Base-by-base conservation (phyloP, 352 stramenopile species). In the Pythium dissimile region DNA sequence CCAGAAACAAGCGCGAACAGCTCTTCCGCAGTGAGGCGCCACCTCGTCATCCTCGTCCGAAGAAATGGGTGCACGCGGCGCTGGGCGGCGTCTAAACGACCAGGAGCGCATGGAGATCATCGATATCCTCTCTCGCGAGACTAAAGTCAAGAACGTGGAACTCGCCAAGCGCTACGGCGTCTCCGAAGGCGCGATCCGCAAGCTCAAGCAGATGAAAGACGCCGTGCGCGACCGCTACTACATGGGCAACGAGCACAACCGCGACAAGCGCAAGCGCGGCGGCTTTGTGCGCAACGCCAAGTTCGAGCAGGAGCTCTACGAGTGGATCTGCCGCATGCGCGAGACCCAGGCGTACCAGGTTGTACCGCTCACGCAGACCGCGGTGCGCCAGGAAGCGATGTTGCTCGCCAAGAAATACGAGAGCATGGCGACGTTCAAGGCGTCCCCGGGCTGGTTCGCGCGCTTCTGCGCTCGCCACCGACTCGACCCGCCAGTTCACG, bases 71-170 rank as follows among this genome's bases (percentile, higher is more conserved):
- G 72, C 59, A 70, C 78, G 85, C 58, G 85, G 85, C 5, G 81
- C 84, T 13, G 85, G 85, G 48, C 77, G 83, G 28, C 83, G 85
- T 2, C 69, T 95, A 59, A 95, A 89, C 60, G 85, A 95, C 77
- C 84, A 95, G 65, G 76, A 95, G 70, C 85, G 85, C 67, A 95
- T 95, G 83, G 83, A 95, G 66, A 95, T 95, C 59, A 71, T 95
- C 48, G 78, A 92, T 54, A 85, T 87, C 52, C 71, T 92, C 34
- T 73, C 84, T 51, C 75, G 73, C n/a, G 85, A 92, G 59, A 57
- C 66, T 47, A 93, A 92, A 66, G 80, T 93, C 27, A 91, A 92
- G 70, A 93, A 92, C 53, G 85, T 94, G 46, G 80, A 91, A 55
- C 67, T 95, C 18, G 86, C 83, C 21, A 90, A 92, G 63, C 75